phyloP scores from a whole-genome alignment of 768 basidiomycete genomes.

The Leccinum boreale region DNA sequence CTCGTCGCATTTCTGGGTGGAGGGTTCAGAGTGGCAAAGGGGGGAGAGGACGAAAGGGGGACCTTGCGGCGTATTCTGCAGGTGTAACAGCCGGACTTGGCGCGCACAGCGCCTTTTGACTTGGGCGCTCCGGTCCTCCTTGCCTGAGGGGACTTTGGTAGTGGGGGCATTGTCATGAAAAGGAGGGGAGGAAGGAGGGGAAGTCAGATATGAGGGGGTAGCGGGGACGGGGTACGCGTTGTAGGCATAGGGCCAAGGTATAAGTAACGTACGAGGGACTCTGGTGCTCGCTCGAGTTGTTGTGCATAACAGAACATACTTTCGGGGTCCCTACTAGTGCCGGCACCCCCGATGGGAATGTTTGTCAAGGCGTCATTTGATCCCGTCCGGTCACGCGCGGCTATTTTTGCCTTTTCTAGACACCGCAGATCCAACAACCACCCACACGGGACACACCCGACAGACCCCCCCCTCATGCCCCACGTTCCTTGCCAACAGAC shows the following conservation, averaged over 20 bases:
- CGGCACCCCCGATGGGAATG: slow-evolving; percentile 25
- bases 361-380: slow-evolving; percentile 20
- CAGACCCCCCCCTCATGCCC: background rate
- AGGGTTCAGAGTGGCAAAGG: slow-evolving; percentile 12
- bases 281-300: background rate
- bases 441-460: background rate
- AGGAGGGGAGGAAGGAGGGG: background rate
- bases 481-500: background rate
- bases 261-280: slow-evolving; percentile 30
- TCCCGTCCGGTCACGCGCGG: slow-evolving; percentile 23
- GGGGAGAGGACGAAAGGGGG: slow-evolving; percentile 13
- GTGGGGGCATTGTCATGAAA: slow-evolving; percentile 29
- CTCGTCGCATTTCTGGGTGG: slow-evolving; percentile 79
- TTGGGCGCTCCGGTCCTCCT: slow-evolving; percentile 57
- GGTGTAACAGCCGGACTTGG: slow-evolving; percentile 87
- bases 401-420: slow-evolving; percentile 11
- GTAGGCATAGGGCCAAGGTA: slow-evolving; percentile 26
- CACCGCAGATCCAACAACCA: slow-evolving; percentile 20
- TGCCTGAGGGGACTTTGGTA: slow-evolving; percentile 39
- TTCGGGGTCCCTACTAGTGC: slow-evolving; percentile 20
- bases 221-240: slow-evolving; percentile 16
- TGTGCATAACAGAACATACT: background rate
- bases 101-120: slow-evolving; percentile 77
- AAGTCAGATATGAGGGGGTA: slow-evolving; percentile 3
- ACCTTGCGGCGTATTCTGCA: slow-evolving; percentile 87